These are phyloP conservation scores for sunflower (Helianthus annuus) DNA, from an alignment of 129 eudicot genomes.

Conservation along the genomic window DNA sequence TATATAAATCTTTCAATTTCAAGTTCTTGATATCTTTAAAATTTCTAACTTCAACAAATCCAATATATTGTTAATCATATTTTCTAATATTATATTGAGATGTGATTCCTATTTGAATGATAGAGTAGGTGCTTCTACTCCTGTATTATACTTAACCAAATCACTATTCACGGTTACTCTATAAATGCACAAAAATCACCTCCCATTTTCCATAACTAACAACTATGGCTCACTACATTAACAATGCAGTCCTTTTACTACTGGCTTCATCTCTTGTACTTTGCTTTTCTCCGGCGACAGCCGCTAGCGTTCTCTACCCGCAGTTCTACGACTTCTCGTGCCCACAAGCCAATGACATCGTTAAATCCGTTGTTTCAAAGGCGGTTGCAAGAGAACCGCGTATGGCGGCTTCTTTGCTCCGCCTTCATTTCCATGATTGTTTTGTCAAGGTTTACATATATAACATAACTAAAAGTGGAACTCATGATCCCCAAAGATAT, in stretches of 20 bases:
- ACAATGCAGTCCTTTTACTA: slow-evolving; percentile 42
- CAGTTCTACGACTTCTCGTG: slow-evolving; percentile 83
- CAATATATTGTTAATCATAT: neutral
- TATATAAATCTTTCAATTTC: no score
- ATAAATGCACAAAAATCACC: slow-evolving; percentile 26
- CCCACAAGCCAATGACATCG: slow-evolving; percentile 58
- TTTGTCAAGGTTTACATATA: slow-evolving; percentile 69
- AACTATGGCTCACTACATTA: slow-evolving; percentile 47
- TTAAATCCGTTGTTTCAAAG: slow-evolving; percentile 76
- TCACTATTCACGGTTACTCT: slow-evolving; percentile 28
- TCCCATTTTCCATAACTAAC: slow-evolving; percentile 33
- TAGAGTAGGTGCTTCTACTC: slow-evolving; percentile 41
- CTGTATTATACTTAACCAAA: slow-evolving; percentile 31
- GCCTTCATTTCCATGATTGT: slow-evolving; percentile 95
- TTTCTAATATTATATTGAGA: slow-evolving; percentile 1
- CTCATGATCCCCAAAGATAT: neutral
- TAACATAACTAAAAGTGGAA: neutral
- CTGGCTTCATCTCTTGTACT: slow-evolving; percentile 52
- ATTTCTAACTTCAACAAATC: slow-evolving; percentile 2
- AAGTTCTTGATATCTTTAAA: neutral
- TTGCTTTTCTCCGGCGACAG: slow-evolving; percentile 34
- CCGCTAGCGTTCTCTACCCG: slow-evolving; percentile 66
- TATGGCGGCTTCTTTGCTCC: slow-evolving; percentile 87
- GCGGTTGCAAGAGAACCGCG: slow-evolving; percentile 87
- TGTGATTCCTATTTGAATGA: slow-evolving; percentile 8